These are phyloP conservation scores for Paramecium primaurelia DNA, from an alignment of 73 alveolate genomes.

Conservation along the genomic window DNA sequence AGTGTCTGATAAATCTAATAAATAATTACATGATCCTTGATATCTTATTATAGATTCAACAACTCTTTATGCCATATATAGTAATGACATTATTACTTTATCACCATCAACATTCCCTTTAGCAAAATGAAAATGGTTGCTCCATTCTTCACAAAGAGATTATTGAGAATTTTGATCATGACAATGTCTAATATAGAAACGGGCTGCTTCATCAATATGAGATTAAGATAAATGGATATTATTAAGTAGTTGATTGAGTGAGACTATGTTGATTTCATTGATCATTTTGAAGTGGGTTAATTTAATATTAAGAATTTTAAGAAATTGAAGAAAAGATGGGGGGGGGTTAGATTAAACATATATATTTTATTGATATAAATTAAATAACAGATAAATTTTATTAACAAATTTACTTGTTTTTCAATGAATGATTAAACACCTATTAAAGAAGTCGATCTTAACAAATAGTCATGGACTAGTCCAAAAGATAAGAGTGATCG, in stretches of 20 bases:
- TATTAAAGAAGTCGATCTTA: conserved; percentile 25
- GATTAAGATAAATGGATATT: background rate
- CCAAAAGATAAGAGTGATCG: conserved; percentile 21
- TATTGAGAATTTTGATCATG: background rate
- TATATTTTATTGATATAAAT: background rate
- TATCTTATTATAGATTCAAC: background rate
- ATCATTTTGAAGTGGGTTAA: background rate
- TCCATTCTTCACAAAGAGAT: background rate
- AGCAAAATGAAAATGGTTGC: background rate
- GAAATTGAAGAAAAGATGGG: background rate
- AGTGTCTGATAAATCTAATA: background rate
- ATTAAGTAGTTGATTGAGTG: background rate
- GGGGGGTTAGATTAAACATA: background rate
- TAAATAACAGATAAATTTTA: background rate
- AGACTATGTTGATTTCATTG: background rate
- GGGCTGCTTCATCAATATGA: conserved; percentile 30
- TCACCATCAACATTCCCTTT: conserved; percentile 4
- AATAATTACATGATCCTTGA: background rate
- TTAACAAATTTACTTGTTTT: background rate
- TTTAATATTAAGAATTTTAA: background rate
- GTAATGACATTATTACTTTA: background rate
- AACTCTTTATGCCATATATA: background rate
- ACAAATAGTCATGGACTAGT: conserved; percentile 11
- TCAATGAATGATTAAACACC: conserved; percentile 44
- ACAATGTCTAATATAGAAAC: background rate